Percentiles rank a stretch among this genome's conserved stretches.
Conservation (phyloP, 2,329 filamentous ascomycete species). For the Chrysoporthe austroafricana region DNA sequence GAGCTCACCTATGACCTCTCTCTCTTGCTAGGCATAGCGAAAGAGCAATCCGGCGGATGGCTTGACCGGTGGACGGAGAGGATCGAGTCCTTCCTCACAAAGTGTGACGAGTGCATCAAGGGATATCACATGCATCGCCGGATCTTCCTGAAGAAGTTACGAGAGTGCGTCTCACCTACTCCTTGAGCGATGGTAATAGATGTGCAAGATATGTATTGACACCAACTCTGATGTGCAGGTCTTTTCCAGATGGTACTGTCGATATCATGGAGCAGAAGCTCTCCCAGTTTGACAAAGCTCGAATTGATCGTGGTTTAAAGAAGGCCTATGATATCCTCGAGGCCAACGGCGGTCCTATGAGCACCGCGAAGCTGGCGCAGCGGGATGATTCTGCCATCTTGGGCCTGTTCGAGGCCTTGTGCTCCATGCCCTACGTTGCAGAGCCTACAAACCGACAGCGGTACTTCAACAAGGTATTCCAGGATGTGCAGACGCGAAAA, state of each 20-base stretch:
- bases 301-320: slow-evolving; percentile 46
- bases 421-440: slow-evolving; percentile 77
- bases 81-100: slow-evolving; percentile 61
- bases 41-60: slow-evolving; percentile 62
- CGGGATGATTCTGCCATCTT: slow-evolving; percentile 66
- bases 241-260: slow-evolving; percentile 46
- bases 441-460: slow-evolving; percentile 50
- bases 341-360: slow-evolving; percentile 48
- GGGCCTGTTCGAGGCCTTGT: slow-evolving; percentile 85
- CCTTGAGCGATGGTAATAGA: not conserved
- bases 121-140: slow-evolving; percentile 75
- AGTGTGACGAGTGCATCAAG: slow-evolving; percentile 71
- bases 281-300: slow-evolving; percentile 41
- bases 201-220: slow-evolving; percentile 1
- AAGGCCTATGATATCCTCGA: slow-evolving; percentile 55
- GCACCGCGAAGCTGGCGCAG: slow-evolving; percentile 50
- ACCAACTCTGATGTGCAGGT: not conserved
- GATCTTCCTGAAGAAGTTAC: slow-evolving; percentile 63
- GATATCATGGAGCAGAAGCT: slow-evolving; percentile 46
- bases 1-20: slow-evolving; percentile 69
- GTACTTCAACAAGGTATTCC: slow-evolving; percentile 82
- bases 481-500: slow-evolving; percentile 76
- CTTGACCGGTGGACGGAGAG: slow-evolving; percentile 61
- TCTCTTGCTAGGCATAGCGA: slow-evolving; percentile 69
- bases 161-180: slow-evolving; percentile 51